These are phyloP conservation scores for Phoenix dactylifera DNA, from an alignment of 176 grass and related monocot species.

Conservation along the genomic window DNA sequence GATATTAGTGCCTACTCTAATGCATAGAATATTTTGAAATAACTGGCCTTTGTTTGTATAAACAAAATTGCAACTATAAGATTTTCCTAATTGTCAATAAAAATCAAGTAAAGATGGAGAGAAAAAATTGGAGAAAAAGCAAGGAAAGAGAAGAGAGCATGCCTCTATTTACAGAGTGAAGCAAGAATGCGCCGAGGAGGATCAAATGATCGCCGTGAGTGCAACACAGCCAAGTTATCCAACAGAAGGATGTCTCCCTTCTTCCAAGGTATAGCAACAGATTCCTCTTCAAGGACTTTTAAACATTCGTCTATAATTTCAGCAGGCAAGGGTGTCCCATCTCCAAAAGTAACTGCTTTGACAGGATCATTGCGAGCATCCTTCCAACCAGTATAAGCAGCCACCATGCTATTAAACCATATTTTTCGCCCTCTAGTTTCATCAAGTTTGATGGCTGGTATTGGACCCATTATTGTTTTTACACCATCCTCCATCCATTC, in stretches of 20 bases:
- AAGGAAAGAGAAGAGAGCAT: no score
- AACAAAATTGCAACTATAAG: no score
- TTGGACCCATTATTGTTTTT: slow-evolving; percentile 78
- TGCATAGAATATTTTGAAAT: no score
- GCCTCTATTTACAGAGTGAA: slow-evolving; percentile 72
- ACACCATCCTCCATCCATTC: slow-evolving; percentile 74
- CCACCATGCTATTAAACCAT: slow-evolving; percentile 99
- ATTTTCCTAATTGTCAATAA: no score
- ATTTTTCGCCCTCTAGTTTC: slow-evolving; percentile 49
- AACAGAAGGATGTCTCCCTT: slow-evolving; percentile 67
- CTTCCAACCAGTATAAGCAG: slow-evolving; percentile 90
- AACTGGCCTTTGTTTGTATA: no score
- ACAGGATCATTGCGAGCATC: slow-evolving; percentile 76
- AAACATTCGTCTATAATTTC: slow-evolving; percentile 56
- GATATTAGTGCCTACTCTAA: no score
- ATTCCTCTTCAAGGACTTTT: slow-evolving; percentile 63
- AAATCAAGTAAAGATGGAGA: no score
- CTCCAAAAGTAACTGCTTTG: slow-evolving; percentile 73
- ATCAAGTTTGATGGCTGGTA: slow-evolving; percentile 60
- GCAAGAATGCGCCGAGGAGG: slow-evolving; percentile 80
- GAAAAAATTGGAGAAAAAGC: no score
- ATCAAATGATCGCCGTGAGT: slow-evolving; percentile 62
- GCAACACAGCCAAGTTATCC: slow-evolving; percentile 78
- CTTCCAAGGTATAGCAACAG: slow-evolving; percentile 56
- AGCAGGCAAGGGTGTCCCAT: slow-evolving; percentile 48